Evolutionary conservation across 2,329 filamentous ascomycete species (phyloP).

Genomic region (Mycosphaerelloides madeirae): DNA sequence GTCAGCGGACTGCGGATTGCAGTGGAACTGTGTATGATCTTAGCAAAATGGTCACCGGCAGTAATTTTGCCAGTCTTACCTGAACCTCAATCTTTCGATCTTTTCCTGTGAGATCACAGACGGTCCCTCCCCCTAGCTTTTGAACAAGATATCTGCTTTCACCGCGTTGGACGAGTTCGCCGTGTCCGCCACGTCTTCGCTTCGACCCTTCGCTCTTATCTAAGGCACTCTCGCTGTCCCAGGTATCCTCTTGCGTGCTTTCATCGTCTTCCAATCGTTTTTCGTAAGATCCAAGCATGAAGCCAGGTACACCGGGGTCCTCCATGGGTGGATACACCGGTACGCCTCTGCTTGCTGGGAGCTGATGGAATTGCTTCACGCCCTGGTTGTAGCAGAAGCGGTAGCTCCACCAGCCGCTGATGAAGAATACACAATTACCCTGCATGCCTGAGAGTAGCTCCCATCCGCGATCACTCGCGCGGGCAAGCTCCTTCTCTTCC

Average conservation of each 20-base stretch:
- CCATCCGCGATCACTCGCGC: slow-evolving; percentile 72
- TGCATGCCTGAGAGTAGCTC: slow-evolving; percentile 74
- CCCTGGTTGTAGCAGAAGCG: slow-evolving; percentile 86
- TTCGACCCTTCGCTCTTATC: slow-evolving; percentile 28
- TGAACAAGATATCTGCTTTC: slow-evolving; percentile 84
- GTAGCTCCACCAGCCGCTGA: slow-evolving; percentile 94
- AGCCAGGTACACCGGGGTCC: slow-evolving; percentile 71
- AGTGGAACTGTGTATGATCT: slow-evolving; percentile 56
- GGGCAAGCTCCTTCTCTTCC: slow-evolving; percentile 72
- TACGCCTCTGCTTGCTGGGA: slow-evolving; percentile 64
- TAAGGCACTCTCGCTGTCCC: slow-evolving; percentile 24
- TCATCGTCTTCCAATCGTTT: slow-evolving; percentile 26
- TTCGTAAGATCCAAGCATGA: slow-evolving; percentile 63
- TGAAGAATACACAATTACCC: slow-evolving; percentile 73
- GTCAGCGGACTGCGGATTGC: slow-evolving; percentile 69
- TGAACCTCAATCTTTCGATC: slow-evolving; percentile 81
- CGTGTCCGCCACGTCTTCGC: slow-evolving; percentile 35
- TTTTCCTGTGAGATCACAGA: slow-evolving; percentile 79
- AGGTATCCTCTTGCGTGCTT: slow-evolving; percentile 23
- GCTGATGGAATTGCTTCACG: slow-evolving; percentile 84
- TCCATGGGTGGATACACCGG: slow-evolving; percentile 66
- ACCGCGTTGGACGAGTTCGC: slow-evolving; percentile 67
- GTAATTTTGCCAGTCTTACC: slow-evolving; percentile 29
- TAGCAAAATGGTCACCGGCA: not conserved
- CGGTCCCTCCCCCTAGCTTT: slow-evolving; percentile 70